Percentiles rank a stretch among this genome's conserved stretches.
Evolutionary conservation across 2,329 filamentous ascomycete genomes (phyloP).

Genomic region (Fusarium sororula): DNA sequence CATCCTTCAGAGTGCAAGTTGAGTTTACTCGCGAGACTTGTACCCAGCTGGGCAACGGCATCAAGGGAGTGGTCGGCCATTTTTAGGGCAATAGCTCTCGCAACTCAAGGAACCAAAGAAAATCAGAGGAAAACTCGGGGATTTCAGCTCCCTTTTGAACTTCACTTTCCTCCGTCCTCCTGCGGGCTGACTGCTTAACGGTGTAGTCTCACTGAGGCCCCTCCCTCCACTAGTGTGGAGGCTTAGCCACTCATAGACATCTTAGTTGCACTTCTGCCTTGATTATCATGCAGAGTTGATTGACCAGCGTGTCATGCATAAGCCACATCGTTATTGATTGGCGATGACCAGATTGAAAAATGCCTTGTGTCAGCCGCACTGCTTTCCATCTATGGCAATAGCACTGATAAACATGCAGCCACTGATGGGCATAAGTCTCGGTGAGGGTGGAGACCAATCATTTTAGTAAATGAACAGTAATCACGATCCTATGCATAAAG

Average conservation of each 20-base stretch:
- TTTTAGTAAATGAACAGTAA: background rate
- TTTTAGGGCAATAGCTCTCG: fast-evolving
- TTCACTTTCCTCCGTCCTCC: background rate
- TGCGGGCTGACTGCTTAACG: background rate
- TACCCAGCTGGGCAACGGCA: background rate
- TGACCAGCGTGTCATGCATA: background rate
- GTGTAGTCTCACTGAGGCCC: background rate
- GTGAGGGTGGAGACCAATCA: background rate
- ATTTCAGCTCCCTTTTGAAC: background rate
- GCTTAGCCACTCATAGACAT: background rate
- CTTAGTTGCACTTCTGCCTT: background rate
- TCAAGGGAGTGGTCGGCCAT: background rate
- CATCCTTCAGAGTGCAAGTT: background rate
- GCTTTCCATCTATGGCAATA: background rate
- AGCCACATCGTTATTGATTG: background rate
- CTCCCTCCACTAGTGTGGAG: background rate
- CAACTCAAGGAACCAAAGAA: fast-evolving
- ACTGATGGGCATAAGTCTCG: background rate
- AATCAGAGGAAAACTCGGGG: fast-evolving
- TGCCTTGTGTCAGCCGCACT: background rate
- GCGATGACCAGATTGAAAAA: background rate
- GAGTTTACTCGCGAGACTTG: background rate
- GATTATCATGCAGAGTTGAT: background rate
- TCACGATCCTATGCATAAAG: background rate
- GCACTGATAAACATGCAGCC: background rate